A percentile compares a stretch with the other conserved stretches of the same genome.
phyloP scores from a whole-genome alignment of 148 eudicot genomes.

The Silene conica region DNA sequence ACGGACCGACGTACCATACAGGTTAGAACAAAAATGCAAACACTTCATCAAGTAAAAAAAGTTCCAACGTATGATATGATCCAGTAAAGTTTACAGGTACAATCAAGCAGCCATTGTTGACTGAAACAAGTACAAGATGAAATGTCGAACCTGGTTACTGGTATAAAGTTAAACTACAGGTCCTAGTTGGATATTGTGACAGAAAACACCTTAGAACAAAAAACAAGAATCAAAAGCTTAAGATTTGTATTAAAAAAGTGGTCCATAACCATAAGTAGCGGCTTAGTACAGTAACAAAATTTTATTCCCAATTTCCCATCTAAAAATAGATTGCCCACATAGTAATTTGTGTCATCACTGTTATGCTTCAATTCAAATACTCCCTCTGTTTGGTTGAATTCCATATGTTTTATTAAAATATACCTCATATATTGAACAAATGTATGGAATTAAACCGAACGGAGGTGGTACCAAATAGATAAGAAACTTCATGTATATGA shows the following conservation, averaged over 20 bases:
- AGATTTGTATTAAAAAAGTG: constrained; percentile 22
- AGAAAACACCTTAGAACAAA: constrained; percentile 1
- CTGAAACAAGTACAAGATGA: constrained; percentile 9
- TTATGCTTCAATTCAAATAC: too few species aligned
- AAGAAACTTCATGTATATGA: too few species aligned
- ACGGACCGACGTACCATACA: background rate
- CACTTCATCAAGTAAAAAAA: background rate
- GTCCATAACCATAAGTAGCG: background rate
- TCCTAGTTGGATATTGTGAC: background rate
- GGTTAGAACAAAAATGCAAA: background rate
- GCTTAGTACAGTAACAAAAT: constrained; percentile 11
- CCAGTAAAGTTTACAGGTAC: background rate
- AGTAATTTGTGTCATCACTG: too few species aligned
- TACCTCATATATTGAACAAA: too few species aligned
- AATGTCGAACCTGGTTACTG: background rate
- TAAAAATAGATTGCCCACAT: constrained; percentile 1
- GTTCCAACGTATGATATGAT: background rate
- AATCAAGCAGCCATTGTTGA: constrained; percentile 23
- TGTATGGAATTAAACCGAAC: too few species aligned
- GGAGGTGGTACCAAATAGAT: too few species aligned
- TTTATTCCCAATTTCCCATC: background rate
- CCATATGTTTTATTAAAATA: too few species aligned
- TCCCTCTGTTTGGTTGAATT: too few species aligned
- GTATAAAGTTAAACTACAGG: constrained; percentile 9
- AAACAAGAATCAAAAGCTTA: constrained; percentile 11